Evolutionary conservation across 2,329 filamentous ascomycete genomes (phyloP).

Genomic region (Endoconidiophora laricicola): DNA sequence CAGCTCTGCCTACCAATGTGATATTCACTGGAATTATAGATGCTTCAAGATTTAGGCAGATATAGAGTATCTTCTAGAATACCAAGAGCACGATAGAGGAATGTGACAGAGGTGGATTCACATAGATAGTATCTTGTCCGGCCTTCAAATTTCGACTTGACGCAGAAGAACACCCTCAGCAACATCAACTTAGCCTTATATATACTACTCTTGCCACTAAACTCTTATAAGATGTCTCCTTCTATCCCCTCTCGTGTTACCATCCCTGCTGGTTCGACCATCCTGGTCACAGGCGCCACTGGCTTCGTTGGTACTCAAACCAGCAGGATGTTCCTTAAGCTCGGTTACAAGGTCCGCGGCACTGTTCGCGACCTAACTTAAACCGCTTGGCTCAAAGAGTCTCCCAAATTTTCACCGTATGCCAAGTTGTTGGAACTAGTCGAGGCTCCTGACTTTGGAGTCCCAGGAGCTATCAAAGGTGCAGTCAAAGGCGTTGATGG

Average conservation of each 20-base stretch:
- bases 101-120: background rate
- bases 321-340: slow-evolving; percentile 20
- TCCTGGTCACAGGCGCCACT: slow-evolving; percentile 27
- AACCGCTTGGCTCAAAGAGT: slow-evolving; percentile 1
- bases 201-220: too few species aligned
- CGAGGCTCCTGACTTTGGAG: slow-evolving; percentile 20
- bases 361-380: slow-evolving; percentile 20
- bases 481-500: slow-evolving; percentile 17
- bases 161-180: too few species aligned
- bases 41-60: too few species aligned
- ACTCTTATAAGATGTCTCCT: background rate
- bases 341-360: slow-evolving; percentile 24
- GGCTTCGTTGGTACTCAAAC: slow-evolving; percentile 27
- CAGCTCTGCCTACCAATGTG: too few species aligned
- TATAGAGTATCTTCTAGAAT: too few species aligned
- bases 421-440: slow-evolving; percentile 19
- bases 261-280: slow-evolving; percentile 7
- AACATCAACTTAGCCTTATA: too few species aligned
- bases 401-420: slow-evolving; percentile 6
- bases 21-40: too few species aligned
- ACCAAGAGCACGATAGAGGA: too few species aligned
- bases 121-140: background rate
- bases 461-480: slow-evolving; percentile 15
- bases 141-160: background rate
- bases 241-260: background rate